Base-by-base conservation (phyloP, 495 filamentous ascomycete genomes). In the Xylaria longipes region DNA sequence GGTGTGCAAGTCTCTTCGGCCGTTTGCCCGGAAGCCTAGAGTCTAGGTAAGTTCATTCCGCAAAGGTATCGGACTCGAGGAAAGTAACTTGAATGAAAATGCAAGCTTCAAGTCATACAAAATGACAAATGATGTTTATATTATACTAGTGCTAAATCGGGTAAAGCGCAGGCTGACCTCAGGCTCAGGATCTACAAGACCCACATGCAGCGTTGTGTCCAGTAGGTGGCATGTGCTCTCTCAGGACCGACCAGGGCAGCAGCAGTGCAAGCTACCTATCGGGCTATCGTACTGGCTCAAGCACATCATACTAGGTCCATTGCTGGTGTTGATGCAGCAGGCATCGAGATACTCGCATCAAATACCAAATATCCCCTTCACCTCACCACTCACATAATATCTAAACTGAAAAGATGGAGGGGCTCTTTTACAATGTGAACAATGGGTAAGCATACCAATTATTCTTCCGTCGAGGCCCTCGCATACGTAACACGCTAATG, bases 391-490 rank as follows among this genome's bases (percentile, higher is more conserved):
- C 46, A 75, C 74, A 43, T 15, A 7, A 74, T 52, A 75, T 45
- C 68, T 39, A 50, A 70, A 75, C 57, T 31, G 43, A 67, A 74
- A 84, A 79, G 45, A 98, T 98, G 95, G 95, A 98, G 86, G 95
- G 95, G 66, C 90, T 98, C 31, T 93, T 95, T 78, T 99, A 95
- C 83, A 99, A 99, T 83, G 92, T 96, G 57, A 94, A 96, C 79
- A 93, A 93, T 85, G 96, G 96, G 91, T 95, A 87, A 62, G 89
- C 78, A 45, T 6, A 20, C 54, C 17, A 41, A 15, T 14, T 54
- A 20, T 25, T 27, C 5, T 27, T 15, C 52, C 15, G 3, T 31
- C 52, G 27, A 5, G 20, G 6, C 52, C 52, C 1, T 33, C 41
- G 46, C 11, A 20, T 5, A 11, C 39, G 9, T 68, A 77, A n/a